Evolutionary conservation across 2,329 filamentous ascomycete genomes (phyloP), one percentile per base, ranked within the genome.

Genomic region (Alternaria consortialis): DNA sequence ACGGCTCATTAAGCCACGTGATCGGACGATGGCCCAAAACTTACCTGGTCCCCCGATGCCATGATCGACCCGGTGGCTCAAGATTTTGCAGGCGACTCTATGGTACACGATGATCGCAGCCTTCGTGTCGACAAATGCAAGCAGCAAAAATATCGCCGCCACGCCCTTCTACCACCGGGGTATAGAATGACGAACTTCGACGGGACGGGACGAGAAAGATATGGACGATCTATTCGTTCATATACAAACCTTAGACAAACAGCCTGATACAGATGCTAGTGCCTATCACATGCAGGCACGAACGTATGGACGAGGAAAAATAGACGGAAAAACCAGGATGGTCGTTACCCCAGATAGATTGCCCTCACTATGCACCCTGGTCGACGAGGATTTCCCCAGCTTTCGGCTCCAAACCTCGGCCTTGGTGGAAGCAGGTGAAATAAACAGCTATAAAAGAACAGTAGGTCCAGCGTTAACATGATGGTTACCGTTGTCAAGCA

Each of bases 51-150:
- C 23, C 42, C 54, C 15, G 44, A 17, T 51, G 46, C 36, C 8
- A 13, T 13, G 36, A 52, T 56, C 37, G 54, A 40, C 54, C 46
- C 54, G 54, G 52, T 43, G 54, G 46, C 37, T 46, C 46, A 52
- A 52, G 17, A n/a, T 36, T 36, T 37, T 1, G 8, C 32, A 50
- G 25, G 23, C 20, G 15, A 50, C 20, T 12, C 17, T 50, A n/a
- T 20, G 32, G 17, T 13, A 37, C 23, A 15, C 46, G 44, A 36
- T 37, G 1, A 3, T 7, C 8, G 15, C 29, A 32, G 46, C 29
- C 27, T 34, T 23, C 15, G 13, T 5, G 1, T 25, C 2, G 7
- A 2, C n/a, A 29, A 34, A 17, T 56, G 46, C 17, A 8, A 40
- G 11, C 5, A 42, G 40, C 2, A 27, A 25, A 47, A 39, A 46